These are phyloP conservation scores for Clitopilus passeckerianus DNA, from an alignment of 768 basidiomycete species.

Conservation along the genomic window DNA sequence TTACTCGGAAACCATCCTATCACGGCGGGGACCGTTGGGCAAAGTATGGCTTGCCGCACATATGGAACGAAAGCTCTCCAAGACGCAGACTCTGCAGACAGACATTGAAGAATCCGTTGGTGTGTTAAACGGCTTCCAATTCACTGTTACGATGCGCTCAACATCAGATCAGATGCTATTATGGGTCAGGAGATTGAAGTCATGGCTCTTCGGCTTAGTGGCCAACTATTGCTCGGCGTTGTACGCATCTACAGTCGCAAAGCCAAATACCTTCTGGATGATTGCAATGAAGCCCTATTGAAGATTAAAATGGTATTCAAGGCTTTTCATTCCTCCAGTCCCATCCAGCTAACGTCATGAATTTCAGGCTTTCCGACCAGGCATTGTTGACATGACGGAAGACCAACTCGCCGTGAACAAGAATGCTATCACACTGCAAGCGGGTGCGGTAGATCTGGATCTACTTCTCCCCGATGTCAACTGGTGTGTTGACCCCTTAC, in stretches of 20 bases:
- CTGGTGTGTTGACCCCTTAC: slow-evolving; percentile 43
- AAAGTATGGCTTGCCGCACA: slow-evolving; percentile 99
- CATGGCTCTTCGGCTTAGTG: slow-evolving; percentile 95
- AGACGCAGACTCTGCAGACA: slow-evolving; percentile 89
- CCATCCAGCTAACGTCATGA: slow-evolving; percentile 4
- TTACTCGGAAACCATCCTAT: slow-evolving; percentile 91
- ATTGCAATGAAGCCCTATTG: slow-evolving; percentile 93
- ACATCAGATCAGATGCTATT: slow-evolving; percentile 63
- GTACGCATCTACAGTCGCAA: slow-evolving; percentile 97
- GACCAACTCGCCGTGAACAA: slow-evolving; percentile 86
- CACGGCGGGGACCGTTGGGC: slow-evolving; percentile 89
- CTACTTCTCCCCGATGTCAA: slow-evolving; percentile 75
- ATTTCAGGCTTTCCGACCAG: slow-evolving; percentile 85
- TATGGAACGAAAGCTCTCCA: slow-evolving; percentile 97
- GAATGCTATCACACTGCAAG: slow-evolving; percentile 84
- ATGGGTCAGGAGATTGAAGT: slow-evolving; percentile 89
- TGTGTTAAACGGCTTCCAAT: slow-evolving; percentile 25
- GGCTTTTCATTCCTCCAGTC: not conserved
- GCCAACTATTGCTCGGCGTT: slow-evolving; percentile 93
- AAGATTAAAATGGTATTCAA: slow-evolving; percentile 86
- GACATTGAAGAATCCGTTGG: slow-evolving; percentile 94
- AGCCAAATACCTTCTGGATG: slow-evolving; percentile 95
- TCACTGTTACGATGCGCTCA: not conserved
- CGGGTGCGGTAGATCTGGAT: slow-evolving; percentile 74
- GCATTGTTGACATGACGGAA: slow-evolving; percentile 93